Evolutionary conservation across 2,329 filamentous ascomycete species (phyloP).

Genomic region (Immersiporthe knoxdaviesiana): DNA sequence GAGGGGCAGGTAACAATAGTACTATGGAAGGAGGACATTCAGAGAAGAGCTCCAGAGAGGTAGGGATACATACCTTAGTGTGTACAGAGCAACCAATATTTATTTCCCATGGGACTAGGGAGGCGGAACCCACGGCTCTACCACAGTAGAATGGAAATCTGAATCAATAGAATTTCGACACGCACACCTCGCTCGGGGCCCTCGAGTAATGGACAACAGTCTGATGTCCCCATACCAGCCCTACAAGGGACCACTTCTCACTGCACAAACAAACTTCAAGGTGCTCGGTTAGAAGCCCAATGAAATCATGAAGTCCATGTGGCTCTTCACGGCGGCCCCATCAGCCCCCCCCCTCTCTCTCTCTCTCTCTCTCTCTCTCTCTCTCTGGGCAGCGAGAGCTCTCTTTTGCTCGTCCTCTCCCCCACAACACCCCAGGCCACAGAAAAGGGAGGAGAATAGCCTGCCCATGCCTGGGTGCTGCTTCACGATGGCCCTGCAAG

Average conservation of each 20-base stretch:
- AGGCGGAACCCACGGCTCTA: not conserved
- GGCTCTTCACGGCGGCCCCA: not conserved
- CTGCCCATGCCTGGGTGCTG: slow-evolving; percentile 6
- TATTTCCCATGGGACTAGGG: no score
- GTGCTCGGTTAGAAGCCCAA: not conserved
- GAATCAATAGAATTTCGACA: not conserved
- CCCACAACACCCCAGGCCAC: slow-evolving; percentile 3
- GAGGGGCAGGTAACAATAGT: no score
- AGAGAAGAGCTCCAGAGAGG: not conserved
- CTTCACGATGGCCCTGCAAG: slow-evolving; percentile 9
- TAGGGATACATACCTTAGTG: no score
- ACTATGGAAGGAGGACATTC: no score
- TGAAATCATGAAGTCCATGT: not conserved
- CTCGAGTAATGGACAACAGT: not conserved
- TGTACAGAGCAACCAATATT: no score
- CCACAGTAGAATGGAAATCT: not conserved
- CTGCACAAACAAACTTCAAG: not conserved
- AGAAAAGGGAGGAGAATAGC: not conserved
- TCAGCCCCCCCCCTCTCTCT: not conserved
- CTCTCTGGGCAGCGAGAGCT: no score
- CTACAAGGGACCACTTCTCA: not conserved
- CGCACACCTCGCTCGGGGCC: not conserved
- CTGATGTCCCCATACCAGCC: slow-evolving; percentile 1
- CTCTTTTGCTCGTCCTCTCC: not conserved
- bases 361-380: not conserved